These are phyloP conservation scores for Pulicaria dysenterica DNA, from an alignment of 129 eudicot species.

Conservation along the genomic window DNA sequence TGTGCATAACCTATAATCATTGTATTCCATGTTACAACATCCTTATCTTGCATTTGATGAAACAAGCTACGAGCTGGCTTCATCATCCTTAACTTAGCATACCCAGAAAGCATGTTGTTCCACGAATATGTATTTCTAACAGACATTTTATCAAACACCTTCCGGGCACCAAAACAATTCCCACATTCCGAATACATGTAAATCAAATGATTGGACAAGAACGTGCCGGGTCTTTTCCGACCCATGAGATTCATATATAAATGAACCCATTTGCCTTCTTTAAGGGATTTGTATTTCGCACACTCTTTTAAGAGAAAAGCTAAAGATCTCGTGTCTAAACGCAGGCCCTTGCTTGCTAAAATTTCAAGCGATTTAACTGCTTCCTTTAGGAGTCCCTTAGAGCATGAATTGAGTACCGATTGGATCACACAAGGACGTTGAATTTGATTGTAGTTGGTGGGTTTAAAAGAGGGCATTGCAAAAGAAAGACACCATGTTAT, in stretches of 20 bases:
- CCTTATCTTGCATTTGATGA: conserved; percentile 60
- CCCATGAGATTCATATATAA: conserved; percentile 64
- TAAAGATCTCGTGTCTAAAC: conserved; percentile 50
- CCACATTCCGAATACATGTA: conserved; percentile 68
- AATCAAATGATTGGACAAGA: conserved; percentile 57
- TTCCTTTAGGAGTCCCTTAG: conserved; percentile 53
- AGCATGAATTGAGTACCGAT: conserved; percentile 43
- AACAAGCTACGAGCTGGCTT: conserved; percentile 58
- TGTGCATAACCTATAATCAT: conserved; percentile 74
- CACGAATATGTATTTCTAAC: conserved; percentile 66
- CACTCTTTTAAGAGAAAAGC: conserved; percentile 54
- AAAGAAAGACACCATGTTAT: conserved; percentile 33
- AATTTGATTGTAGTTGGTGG: conserved; percentile 30
- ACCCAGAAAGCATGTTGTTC: conserved; percentile 85
- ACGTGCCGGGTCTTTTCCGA: conserved; percentile 47
- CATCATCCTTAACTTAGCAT: conserved; percentile 69
- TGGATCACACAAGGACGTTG: conserved; percentile 56
- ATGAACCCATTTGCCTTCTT: conserved; percentile 77
- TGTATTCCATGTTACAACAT: conserved; percentile 82
- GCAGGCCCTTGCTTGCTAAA: conserved; percentile 51
- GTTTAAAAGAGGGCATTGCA: conserved; percentile 40
- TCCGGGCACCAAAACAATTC: conserved; percentile 53
- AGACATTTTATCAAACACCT: conserved; percentile 79
- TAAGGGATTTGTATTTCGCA: conserved; percentile 48
- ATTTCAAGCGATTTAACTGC: conserved; percentile 52